Conservation (phyloP, 2,329 filamentous ascomycete species). For the Colletotrichum scovillei region DNA sequence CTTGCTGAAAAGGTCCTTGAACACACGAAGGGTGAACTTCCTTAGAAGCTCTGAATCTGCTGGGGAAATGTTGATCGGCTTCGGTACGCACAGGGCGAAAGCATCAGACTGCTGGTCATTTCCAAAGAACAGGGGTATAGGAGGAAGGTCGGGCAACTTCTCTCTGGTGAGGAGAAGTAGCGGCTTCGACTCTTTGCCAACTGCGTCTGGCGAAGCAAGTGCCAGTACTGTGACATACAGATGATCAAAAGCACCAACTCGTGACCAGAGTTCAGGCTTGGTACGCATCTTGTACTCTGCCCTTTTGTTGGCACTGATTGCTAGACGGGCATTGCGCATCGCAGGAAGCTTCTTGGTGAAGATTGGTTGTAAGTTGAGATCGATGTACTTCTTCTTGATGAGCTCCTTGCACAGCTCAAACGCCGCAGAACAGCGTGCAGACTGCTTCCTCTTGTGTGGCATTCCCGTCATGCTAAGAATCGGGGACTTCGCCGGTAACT, state of each 20-base stretch:
- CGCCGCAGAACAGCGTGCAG: conserved; percentile 89
- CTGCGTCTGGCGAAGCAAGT: conserved; percentile 64
- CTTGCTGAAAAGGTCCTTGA: conserved; percentile 91
- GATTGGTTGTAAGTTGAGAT: conserved; percentile 79
- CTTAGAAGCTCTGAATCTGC: conserved; percentile 67
- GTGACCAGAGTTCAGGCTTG: conserved; percentile 81
- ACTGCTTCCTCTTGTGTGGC: conserved; percentile 74
- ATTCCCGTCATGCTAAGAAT: conserved; percentile 74
- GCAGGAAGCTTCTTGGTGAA: conserved; percentile 78
- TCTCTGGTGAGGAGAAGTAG: conserved; percentile 78
- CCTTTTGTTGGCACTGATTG: conserved; percentile 82
- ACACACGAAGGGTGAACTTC: conserved; percentile 79
- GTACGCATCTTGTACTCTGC: conserved; percentile 80
- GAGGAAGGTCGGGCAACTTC: conserved; percentile 71
- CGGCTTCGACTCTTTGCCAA: conserved; percentile 70
- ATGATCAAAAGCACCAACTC: conserved; percentile 53
- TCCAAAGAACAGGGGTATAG: conserved; percentile 79
- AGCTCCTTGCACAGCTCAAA: conserved; percentile 84
- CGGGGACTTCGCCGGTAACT: conserved; percentile 80
- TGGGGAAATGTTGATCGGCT: conserved; percentile 55
- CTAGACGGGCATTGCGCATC: conserved; percentile 89
- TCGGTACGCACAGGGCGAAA: conserved; percentile 56
- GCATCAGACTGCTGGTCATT: conserved; percentile 70
- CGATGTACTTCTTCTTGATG: conserved; percentile 72
- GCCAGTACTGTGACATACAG: conserved; percentile 73